These are phyloP conservation scores for Plectranthus barbatus DNA, from an alignment of 257 asterid genomes.

Conservation along the genomic window DNA sequence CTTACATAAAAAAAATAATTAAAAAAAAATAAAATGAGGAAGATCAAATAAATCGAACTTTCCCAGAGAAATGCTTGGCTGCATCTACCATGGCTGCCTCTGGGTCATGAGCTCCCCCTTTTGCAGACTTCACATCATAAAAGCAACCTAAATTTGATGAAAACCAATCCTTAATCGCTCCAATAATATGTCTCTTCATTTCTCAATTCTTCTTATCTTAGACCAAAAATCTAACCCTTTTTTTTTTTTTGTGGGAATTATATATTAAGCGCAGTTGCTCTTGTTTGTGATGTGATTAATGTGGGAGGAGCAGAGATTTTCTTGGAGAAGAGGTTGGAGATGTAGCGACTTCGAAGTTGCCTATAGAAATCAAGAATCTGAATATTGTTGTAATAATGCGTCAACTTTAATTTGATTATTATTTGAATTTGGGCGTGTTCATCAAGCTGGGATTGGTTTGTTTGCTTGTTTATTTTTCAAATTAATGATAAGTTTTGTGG, in stretches of 20 bases:
- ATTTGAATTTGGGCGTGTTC: not conserved
- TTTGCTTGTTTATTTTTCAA: too few relatives aligned
- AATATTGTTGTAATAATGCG: not conserved
- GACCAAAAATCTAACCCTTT: too few relatives aligned
- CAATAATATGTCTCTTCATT: not conserved
- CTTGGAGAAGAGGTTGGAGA: conserved; percentile 11
- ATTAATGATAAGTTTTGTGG: too few relatives aligned
- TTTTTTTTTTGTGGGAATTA: not conserved
- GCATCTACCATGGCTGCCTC: conserved; percentile 34
- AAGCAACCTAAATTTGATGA: conserved; percentile 17
- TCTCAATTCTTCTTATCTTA: not conserved
- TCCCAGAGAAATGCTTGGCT: conserved; percentile 42
- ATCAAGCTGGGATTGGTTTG: not conserved
- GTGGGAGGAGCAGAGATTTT: conserved; percentile 1
- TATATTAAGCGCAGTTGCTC: too few relatives aligned
- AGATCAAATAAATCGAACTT: conserved; percentile 24
- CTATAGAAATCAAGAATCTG: not conserved
- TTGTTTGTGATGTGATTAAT: not conserved
- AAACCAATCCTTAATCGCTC: not conserved
- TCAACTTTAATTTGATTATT: not conserved
- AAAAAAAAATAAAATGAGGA: not conserved
- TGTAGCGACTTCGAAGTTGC: conserved; percentile 3
- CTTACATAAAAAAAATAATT: not conserved
- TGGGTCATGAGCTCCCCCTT: conserved; percentile 11
- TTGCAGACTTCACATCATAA: not conserved